Percentiles rank a stretch among this genome's conserved stretches.
These are phyloP conservation scores for Penicillium flavigenum DNA, from an alignment of 495 filamentous ascomycete species.

Conservation along the genomic window DNA sequence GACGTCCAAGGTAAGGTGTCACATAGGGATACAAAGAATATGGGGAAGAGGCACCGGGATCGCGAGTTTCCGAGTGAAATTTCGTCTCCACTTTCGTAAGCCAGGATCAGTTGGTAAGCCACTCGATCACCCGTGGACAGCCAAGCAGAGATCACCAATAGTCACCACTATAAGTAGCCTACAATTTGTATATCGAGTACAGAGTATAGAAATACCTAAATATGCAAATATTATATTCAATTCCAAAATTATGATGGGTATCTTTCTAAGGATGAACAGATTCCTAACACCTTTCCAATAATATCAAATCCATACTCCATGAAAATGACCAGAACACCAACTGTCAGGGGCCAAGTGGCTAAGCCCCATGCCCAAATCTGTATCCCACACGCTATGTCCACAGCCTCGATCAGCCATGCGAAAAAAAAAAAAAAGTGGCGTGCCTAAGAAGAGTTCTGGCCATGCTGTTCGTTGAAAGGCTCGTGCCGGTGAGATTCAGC, in stretches of 20 bases:
- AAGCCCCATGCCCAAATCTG: not conserved
- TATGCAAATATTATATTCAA: not conserved
- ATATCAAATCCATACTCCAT: conserved; percentile 2
- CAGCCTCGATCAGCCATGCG: no score
- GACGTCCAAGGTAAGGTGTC: conserved; percentile 30
- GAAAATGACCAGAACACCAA: conserved; percentile 12
- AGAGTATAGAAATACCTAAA: no score
- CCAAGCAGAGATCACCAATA: not conserved
- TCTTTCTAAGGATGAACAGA: conserved; percentile 4
- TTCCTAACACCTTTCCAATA: not conserved
- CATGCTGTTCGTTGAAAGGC: conserved; percentile 3
- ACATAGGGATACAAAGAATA: conserved; percentile 16
- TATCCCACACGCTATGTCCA: not conserved
- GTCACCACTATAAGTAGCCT: not conserved
- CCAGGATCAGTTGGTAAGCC: not conserved
- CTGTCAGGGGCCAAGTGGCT: not conserved
- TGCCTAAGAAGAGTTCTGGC: not conserved
- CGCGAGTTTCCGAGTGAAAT: conserved; percentile 25
- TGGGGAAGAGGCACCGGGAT: conserved; percentile 25
- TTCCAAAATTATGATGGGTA: conserved; percentile 7
- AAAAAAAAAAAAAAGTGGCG: not conserved
- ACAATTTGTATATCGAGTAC: no score
- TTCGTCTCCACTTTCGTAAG: conserved; percentile 16
- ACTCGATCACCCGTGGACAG: not conserved
- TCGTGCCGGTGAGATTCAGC: not conserved